phyloP scores from a whole-genome alignment of 805 yeast species.

The Dipodascus geniculatus region DNA sequence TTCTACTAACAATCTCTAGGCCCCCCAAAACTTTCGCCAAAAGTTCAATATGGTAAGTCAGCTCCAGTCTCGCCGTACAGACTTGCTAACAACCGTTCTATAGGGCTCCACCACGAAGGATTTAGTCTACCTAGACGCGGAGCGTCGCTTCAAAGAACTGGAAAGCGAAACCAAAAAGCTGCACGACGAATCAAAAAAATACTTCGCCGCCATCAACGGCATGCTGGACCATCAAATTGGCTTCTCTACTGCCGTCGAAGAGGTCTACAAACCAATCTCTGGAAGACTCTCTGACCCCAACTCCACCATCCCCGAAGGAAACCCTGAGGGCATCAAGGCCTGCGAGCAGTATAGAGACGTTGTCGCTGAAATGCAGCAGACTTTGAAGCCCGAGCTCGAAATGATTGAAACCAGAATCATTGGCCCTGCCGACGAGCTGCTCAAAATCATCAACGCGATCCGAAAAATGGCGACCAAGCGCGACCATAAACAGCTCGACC shows the following conservation, averaged over 20 bases:
- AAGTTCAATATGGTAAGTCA: slow-evolving; percentile 65
- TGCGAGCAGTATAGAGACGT: slow-evolving; percentile 83
- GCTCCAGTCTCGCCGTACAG: no score
- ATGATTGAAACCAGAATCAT: slow-evolving; percentile 84
- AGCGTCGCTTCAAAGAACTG: slow-evolving; percentile 86
- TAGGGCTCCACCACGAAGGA: slow-evolving; percentile 45
- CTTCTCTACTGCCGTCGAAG: slow-evolving; percentile 91
- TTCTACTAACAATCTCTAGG: slow-evolving; percentile 24
- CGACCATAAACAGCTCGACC: slow-evolving; percentile 87
- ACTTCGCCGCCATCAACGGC: slow-evolving; percentile 83
- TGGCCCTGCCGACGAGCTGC: slow-evolving; percentile 81
- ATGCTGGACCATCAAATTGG: slow-evolving; percentile 91
- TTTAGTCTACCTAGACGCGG: slow-evolving; percentile 90
- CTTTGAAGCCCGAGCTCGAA: slow-evolving; percentile 85
- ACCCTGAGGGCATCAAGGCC: slow-evolving; percentile 93
- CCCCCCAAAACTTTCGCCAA: slow-evolving; percentile 86
- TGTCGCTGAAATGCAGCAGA: slow-evolving; percentile 74
- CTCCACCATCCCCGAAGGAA: slow-evolving; percentile 77
- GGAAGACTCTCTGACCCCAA: slow-evolving; percentile 89
- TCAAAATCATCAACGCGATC: slow-evolving; percentile 68
- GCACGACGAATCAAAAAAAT: slow-evolving; percentile 81
- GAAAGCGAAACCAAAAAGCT: slow-evolving; percentile 83
- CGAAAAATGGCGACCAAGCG: slow-evolving; percentile 93
- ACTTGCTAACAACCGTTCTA: not conserved
- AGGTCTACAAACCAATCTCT: slow-evolving; percentile 89